Conservation (phyloP, 257 asterid species). For the Solanum piurae region DNA sequence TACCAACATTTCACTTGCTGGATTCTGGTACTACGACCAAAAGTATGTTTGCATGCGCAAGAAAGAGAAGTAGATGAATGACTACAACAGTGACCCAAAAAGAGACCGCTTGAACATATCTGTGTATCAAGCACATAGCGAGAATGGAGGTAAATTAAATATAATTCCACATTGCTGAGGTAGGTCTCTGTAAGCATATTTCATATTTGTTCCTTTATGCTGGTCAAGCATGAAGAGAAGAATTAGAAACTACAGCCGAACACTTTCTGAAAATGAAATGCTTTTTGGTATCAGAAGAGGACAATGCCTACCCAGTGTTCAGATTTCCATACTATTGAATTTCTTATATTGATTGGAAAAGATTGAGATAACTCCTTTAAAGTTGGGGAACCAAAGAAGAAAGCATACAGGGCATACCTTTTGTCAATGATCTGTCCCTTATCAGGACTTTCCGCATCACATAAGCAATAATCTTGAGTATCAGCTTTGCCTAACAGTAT, state of each 20-base stretch:
- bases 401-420: not conserved
- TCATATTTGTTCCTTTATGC: not conserved
- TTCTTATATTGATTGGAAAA: not conserved
- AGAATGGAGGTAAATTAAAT: not conserved
- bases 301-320: not conserved
- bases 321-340: not conserved
- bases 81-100: not conserved
- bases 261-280: not conserved
- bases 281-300: not conserved
- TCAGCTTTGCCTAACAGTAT: not conserved
- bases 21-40: not conserved
- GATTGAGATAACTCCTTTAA: not conserved
- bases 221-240: not conserved
- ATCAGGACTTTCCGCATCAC: not conserved
- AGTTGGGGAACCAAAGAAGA: not conserved
- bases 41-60: not conserved
- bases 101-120: not conserved
- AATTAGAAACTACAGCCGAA: not conserved
- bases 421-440: not conserved
- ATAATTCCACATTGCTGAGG: not conserved
- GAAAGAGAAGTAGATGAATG: not conserved
- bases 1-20: not conserved
- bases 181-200: not conserved
- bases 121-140: not conserved
- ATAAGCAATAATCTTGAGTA: not conserved